phyloP scores from a whole-genome alignment of 2,329 filamentous ascomycete species.

The Nemania abortiva region DNA sequence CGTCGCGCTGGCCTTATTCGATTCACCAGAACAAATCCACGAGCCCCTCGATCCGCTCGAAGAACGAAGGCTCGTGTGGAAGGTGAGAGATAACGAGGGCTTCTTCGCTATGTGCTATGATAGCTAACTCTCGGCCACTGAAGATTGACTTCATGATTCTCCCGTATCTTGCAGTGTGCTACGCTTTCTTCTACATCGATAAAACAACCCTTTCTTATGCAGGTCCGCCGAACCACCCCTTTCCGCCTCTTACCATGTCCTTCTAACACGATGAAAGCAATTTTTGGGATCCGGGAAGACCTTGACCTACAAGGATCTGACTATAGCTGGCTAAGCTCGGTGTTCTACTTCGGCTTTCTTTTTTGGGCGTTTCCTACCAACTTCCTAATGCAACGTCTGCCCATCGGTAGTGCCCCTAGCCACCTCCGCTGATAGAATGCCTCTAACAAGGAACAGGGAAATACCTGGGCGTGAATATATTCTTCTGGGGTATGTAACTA shows the following conservation, averaged over 20 bases:
- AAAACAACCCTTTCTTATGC: slow-evolving; percentile 68
- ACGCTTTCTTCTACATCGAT: slow-evolving; percentile 64
- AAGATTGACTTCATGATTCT: slow-evolving; percentile 69
- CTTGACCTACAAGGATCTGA: slow-evolving; percentile 64
- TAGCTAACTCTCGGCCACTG: background rate
- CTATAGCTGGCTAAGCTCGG: slow-evolving; percentile 66
- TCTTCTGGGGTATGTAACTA: slow-evolving; percentile 51
- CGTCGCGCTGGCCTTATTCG: slow-evolving; percentile 45
- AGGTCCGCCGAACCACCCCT: slow-evolving; percentile 43
- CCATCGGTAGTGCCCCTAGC: slow-evolving; percentile 57
- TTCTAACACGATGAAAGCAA: slow-evolving; percentile 51
- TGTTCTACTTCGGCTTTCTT: slow-evolving; percentile 69
- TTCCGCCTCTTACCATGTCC: background rate
- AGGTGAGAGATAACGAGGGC: slow-evolving; percentile 43
- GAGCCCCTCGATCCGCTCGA: slow-evolving; percentile 42
- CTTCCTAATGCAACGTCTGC: slow-evolving; percentile 63
- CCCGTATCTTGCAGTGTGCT: slow-evolving; percentile 66
- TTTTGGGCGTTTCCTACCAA: slow-evolving; percentile 67
- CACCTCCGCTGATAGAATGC: slow-evolving; percentile 37
- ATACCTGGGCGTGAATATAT: slow-evolving; percentile 63
- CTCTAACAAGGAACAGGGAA: slow-evolving; percentile 55
- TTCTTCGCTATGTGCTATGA: background rate
- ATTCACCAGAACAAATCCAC: slow-evolving; percentile 45
- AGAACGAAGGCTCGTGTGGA: slow-evolving; percentile 55
- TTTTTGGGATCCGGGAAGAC: slow-evolving; percentile 70